Conservation (phyloP, 2,329 filamentous ascomycete genomes). For the Colletotrichum somersetense region DNA sequence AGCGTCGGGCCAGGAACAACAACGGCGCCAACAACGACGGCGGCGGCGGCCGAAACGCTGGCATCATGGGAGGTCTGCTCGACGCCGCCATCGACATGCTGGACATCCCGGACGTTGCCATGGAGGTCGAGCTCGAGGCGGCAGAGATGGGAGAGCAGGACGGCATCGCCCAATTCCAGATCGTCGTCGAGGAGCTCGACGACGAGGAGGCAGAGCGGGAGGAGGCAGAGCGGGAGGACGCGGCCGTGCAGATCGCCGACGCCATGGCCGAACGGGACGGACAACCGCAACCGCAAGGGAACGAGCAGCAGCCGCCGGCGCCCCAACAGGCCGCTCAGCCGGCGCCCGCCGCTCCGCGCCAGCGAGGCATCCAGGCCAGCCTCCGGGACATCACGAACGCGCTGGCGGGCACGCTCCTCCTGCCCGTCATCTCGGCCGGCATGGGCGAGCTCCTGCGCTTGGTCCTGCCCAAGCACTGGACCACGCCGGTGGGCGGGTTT, state of each 20-base stretch:
- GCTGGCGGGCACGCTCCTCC: slow-evolving; percentile 72
- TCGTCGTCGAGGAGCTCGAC: slow-evolving; percentile 53
- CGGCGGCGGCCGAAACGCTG: slow-evolving; percentile 19
- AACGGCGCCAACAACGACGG: slow-evolving; percentile 34
- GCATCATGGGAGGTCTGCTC: slow-evolving; percentile 44
- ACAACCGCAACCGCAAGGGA: slow-evolving; percentile 46
- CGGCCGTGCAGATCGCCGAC: background rate
- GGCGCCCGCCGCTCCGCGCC: slow-evolving; percentile 43
- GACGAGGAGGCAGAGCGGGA: slow-evolving; percentile 38
- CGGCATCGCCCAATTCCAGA: slow-evolving; percentile 12
- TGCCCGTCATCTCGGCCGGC: slow-evolving; percentile 83
- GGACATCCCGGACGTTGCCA: slow-evolving; percentile 43
- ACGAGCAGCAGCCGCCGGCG: background rate
- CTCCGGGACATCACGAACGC: slow-evolving; percentile 62
- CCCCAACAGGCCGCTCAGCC: slow-evolving; percentile 38
- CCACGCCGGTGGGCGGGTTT: slow-evolving; percentile 53
- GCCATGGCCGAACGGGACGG: background rate
- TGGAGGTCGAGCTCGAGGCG: slow-evolving; percentile 45
- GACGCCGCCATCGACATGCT: slow-evolving; percentile 44
- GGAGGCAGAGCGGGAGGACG: slow-evolving; percentile 3
- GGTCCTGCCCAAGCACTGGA: slow-evolving; percentile 77
- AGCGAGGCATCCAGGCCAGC: slow-evolving; percentile 51
- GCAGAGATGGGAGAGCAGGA: slow-evolving; percentile 55
- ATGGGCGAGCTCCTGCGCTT: slow-evolving; percentile 82
- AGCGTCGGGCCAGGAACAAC: slow-evolving; percentile 29